Conservation (phyloP, 31 red algal genomes). For the Odonthalia washingtoniensis region DNA sequence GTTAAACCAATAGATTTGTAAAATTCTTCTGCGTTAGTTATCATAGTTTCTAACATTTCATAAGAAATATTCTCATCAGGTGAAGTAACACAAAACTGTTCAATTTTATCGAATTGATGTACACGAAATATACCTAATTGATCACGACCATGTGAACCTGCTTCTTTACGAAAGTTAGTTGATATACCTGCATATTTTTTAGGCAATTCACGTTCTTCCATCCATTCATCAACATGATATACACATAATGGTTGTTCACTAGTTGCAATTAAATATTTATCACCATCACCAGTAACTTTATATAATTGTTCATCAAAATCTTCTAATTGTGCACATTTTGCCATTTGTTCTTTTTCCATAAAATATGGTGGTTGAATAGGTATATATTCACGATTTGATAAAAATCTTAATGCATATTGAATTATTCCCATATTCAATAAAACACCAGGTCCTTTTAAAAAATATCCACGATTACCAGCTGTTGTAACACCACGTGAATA, state of each 20-base stretch:
- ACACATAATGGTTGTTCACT: constrained; percentile 96
- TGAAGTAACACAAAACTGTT: constrained; percentile 96
- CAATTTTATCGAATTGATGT: constrained; percentile 99
- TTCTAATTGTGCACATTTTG: constrained; percentile 95
- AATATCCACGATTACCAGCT: constrained; percentile 95
- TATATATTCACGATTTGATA: constrained; percentile 74
- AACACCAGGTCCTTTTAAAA: constrained; percentile 87
- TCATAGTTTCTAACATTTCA: constrained; percentile 79
- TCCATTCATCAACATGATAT: constrained; percentile 92
- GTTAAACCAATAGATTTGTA: constrained; percentile 90
- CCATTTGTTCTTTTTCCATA: constrained; percentile 98
- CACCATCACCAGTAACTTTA: constrained; percentile 87
- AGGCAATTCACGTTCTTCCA: constrained; percentile 83
- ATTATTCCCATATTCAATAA: constrained; percentile 94
- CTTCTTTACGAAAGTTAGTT: constrained; percentile 98
- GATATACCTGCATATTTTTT: constrained; percentile 86
- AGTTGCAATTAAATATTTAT: constrained; percentile 98
- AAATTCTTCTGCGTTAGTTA: constrained; percentile 92
- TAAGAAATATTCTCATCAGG: constrained; percentile 78
- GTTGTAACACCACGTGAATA: constrained; percentile 80
- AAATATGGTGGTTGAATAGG: constrained; percentile 95
- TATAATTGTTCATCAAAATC: constrained; percentile 99
- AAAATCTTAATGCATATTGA: constrained; percentile 91
- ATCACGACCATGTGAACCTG: constrained; percentile 95
- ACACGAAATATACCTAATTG: constrained; percentile 98